Evolutionary conservation across 192 early-diverging fungal genomes (phyloP), one percentile per base, ranked within the genome.

Genomic region (Coemansia sp.): DNA sequence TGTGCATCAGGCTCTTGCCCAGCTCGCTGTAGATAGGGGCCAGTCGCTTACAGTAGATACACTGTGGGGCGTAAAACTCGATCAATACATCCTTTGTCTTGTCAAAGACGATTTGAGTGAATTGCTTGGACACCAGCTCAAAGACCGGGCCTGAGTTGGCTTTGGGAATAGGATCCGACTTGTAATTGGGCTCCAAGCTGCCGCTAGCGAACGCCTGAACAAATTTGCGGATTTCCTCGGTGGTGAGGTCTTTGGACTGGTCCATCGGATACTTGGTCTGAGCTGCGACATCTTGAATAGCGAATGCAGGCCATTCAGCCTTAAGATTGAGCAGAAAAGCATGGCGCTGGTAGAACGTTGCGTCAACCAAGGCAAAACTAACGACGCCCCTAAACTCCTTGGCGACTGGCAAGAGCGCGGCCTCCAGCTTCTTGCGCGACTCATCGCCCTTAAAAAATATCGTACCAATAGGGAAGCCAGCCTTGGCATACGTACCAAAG

Each of bases 301-400:
- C 95, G 72, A 99, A 91, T n/a, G 95, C 93, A 46, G 97, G 97
- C 93, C 93, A 99, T 70, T 81, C 45, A 63, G 92, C 85, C 87
- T 94, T 90, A 48, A 99, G 80, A 74, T 89, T 90, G 55, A 98
- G 84, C 82, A 89, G 89, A 57, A 80, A 74, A 42, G 93, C 96
- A 69, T 97, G 95, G 44, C 74, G 86, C 62, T 88, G 89, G 83
- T 89, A 98, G 66, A 92, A 89, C 69, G 53, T 63, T 38, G 92
- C 94, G 72, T 99, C 94, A 64, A 96, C 91, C 80, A 93, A 89
- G 61, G 93, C 94, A 83, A 98, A 89, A 86, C 85, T 90, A 51
- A 98, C 58, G 80, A 93, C 89, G 53, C 92, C 93, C 82, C 91
- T 91, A 84, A 80, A 89, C 72, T 91, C 75, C 77, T 90, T 87